phyloP scores from a whole-genome alignment of 73 alveolate genomes.

The Paramecium sonneborni region DNA sequence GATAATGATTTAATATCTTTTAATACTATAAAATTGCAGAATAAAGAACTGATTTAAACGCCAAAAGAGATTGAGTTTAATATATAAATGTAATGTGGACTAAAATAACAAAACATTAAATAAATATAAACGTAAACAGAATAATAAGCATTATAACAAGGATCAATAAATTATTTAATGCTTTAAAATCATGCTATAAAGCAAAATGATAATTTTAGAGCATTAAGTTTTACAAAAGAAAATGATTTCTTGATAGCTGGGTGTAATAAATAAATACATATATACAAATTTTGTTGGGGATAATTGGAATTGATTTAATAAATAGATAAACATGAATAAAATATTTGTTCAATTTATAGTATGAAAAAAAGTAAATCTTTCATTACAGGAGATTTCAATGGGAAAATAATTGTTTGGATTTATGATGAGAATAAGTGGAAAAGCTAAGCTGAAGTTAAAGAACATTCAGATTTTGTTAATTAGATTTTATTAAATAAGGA shows the following conservation, averaged over 20 bases:
- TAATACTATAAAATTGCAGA: neutral
- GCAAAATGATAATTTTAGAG: neutral
- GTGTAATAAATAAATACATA: neutral
- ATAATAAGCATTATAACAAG: neutral
- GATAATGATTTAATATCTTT: neutral
- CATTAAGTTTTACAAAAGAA: neutral
- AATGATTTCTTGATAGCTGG: neutral
- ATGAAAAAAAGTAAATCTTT: neutral
- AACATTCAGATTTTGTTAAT: neutral
- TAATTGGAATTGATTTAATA: neutral
- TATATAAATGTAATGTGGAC: neutral
- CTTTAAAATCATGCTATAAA: neutral
- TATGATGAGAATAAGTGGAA: neutral
- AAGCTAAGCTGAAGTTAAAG: neutral
- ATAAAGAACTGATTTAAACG: neutral
- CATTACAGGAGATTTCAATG: neutral
- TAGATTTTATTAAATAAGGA: neutral
- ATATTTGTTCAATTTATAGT: neutral
- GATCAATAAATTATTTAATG: neutral
- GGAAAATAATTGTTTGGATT: neutral
- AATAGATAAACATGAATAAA: neutral
- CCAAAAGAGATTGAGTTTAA: neutral
- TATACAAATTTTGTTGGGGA: neutral
- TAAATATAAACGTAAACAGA: neutral
- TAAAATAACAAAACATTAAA: neutral